Evolutionary conservation across 2,329 filamentous ascomycete species (phyloP), one percentile per base, ranked within the genome.

Genomic region (Penicillium sp.): DNA sequence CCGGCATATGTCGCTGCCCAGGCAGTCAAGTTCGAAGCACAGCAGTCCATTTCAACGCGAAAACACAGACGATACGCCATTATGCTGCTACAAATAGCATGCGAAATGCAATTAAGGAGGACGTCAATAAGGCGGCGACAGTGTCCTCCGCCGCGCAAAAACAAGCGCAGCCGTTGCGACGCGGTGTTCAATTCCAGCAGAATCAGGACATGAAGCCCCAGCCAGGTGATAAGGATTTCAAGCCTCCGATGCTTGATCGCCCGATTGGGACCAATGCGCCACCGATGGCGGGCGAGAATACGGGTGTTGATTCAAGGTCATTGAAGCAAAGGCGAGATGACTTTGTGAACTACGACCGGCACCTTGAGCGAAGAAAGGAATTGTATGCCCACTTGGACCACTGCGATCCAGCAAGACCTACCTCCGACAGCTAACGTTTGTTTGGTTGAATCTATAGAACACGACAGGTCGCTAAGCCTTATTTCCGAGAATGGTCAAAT

Each of bases 401-500:
- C 18, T 11, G 3, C 24, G 11, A 11, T 11, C 3, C 39, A 34
- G 12, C 7, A 7, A 12, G 32, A 26, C 32, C 12, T 34, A 5
- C 5, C 8, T 33, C 9, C 3, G 9, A 11, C 24, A 41, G 40
- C 40, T 43, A 35, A 43, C 9, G n/a, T 9, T 9, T 3, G 24
- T 5, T 24, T 27, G 8, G 13, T 9, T n/a, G 1, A 1, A 8
- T 12, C 32, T 24, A 60, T 56, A 88, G 85, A 46, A 87, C 87
- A 39, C 78, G 81, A 57, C 83, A 89, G 66, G 84, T 94, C 63
- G 76, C 84, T 18, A 87, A 88, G 49, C 90, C 91, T 2, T 98
- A 98, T 71, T 98, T 95, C 74, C 86, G 90, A 67, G 91, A 98
- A 76, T 96, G 90, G 86, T 82, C 81, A 50, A 93, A 94, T 71